Base-by-base conservation (phyloP, 225 moss, liverwort and hornwort species). In the Marchantia paleacea region DNA sequence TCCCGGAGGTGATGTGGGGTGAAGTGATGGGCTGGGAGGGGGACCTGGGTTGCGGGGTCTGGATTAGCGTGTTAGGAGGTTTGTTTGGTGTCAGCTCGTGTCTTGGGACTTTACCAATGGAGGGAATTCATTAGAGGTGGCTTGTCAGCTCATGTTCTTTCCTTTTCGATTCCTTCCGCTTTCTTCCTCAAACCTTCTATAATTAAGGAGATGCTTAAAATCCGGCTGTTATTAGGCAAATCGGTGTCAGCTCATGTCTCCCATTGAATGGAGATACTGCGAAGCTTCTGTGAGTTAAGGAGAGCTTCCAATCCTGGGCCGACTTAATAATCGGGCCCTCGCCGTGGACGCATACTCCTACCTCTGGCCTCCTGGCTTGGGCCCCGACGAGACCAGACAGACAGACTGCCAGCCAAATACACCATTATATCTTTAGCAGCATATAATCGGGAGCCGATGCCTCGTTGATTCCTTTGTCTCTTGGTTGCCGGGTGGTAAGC, bases 171-270 rank as follows among this genome's bases (percentile, higher is more conserved):
- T 51, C 31, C 22, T 51, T 72, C 72, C n/a, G 39, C 39, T 39
- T 39, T 39, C 39, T 39, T 39, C 75, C 24, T 25, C 47, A 48
- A 76, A 76, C 39, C 62, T 76, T 76, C 76, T 61, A 48, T 58
- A 48, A 62, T 76, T 76, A 76, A 76, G 22, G 76, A 47, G 74
- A n/a, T 16, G 69, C 60, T 76, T 19, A 26, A 54, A 60, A 39
- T 26, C 24, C 14, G 7, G 58, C 76, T 60, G 31, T 76, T 54
- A 76, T 61, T 39, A 39, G 60, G 62, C 47, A 12, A 25, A 15
- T 76, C 61, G 16, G 61, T 76, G 76, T 76, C 76, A 76, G 76
- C 31, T 76, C 76, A 18, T 60, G 76, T 61, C 76, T 47, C 30
- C 76, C 16, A 16, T 25, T 26, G 50, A 70, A n/a, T 72, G 62